A percentile compares a stretch with the other conserved stretches of the same genome.
These are phyloP conservation scores for Volvariella surrecta DNA, from an alignment of 1,284 basidiomycete species.

Conservation along the genomic window DNA sequence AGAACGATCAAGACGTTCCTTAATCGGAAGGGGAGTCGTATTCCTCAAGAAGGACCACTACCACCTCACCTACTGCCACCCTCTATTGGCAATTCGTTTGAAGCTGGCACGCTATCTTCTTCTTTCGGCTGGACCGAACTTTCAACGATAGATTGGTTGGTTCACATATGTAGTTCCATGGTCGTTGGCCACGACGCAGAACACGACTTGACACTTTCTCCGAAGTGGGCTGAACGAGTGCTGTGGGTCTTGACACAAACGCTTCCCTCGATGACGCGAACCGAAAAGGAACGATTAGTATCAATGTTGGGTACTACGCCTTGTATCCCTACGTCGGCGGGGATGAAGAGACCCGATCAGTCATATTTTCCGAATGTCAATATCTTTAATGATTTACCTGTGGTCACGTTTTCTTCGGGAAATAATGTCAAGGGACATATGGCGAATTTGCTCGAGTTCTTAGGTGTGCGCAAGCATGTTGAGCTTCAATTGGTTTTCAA, in stretches of 20 bases:
- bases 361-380: constrained; percentile 87
- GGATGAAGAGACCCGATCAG: constrained; percentile 68
- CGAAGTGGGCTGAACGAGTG: constrained; percentile 80
- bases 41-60: constrained; percentile 80
- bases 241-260: constrained; percentile 63
- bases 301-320: constrained; percentile 51
- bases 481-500: constrained; percentile 86
- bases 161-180: constrained; percentile 50
- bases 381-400: constrained; percentile 83
- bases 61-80: constrained; percentile 75
- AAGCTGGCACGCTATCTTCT: constrained; percentile 43
- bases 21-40: constrained; percentile 58
- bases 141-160: constrained; percentile 70
- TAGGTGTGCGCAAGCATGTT: constrained; percentile 90
- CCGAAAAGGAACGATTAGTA: constrained; percentile 51
- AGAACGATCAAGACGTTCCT: constrained; percentile 67
- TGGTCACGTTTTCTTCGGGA: constrained; percentile 71
- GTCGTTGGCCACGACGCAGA: constrained; percentile 36
- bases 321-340: constrained; percentile 82
- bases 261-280: constrained; percentile 66
- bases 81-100: constrained; percentile 57
- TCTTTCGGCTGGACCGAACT: constrained; percentile 83
- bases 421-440: constrained; percentile 61
- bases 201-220: constrained; percentile 62
- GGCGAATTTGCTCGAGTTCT: constrained; percentile 68